phyloP scores from a whole-genome alignment of 1,284 basidiomycete genomes.

The Leccinum fuscescens region DNA sequence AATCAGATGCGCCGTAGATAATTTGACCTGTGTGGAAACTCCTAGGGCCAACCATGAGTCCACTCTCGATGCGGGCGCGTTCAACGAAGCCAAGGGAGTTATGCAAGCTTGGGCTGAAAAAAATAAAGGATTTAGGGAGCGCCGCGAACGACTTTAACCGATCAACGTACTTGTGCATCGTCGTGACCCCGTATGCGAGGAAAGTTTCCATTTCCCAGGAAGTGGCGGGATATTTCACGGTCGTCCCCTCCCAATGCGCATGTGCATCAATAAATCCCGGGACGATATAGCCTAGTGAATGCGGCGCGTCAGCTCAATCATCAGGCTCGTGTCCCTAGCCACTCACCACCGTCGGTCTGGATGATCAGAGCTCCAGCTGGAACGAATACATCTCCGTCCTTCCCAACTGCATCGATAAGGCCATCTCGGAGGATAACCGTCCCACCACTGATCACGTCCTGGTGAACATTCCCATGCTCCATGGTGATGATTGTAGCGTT shows the following conservation, averaged over 20 bases:
- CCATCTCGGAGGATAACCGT: conserved; percentile 53
- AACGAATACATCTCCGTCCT: conserved; percentile 34
- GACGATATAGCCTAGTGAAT: conserved; percentile 52
- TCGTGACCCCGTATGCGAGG: conserved; percentile 75
- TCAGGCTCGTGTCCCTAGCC: neutral
- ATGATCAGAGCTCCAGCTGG: conserved; percentile 50
- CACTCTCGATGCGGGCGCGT: conserved; percentile 64
- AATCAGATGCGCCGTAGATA: conserved; percentile 60
- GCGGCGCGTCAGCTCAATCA: conserved; percentile 2
- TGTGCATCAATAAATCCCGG: conserved; percentile 76
- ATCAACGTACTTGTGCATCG: conserved; percentile 63
- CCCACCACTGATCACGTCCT: conserved; percentile 51
- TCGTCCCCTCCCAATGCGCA: conserved; percentile 65
- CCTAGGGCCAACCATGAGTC: conserved; percentile 63
- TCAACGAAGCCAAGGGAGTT: conserved; percentile 62
- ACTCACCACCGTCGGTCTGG: conserved; percentile 60
- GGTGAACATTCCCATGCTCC: conserved; percentile 37
- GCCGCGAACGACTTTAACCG: neutral
- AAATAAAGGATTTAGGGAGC: neutral
- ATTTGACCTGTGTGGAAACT: conserved; percentile 67
- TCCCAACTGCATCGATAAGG: conserved; percentile 51
- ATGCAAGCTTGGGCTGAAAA: conserved; percentile 56
- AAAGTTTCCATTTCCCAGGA: conserved; percentile 76
- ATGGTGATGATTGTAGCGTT: conserved; percentile 71
- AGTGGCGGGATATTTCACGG: conserved; percentile 50